A percentile compares a stretch with the other conserved stretches of the same genome.
These are phyloP conservation scores for Colletotrichum musicola DNA, from an alignment of 2,329 filamentous ascomycete genomes.

Conservation along the genomic window DNA sequence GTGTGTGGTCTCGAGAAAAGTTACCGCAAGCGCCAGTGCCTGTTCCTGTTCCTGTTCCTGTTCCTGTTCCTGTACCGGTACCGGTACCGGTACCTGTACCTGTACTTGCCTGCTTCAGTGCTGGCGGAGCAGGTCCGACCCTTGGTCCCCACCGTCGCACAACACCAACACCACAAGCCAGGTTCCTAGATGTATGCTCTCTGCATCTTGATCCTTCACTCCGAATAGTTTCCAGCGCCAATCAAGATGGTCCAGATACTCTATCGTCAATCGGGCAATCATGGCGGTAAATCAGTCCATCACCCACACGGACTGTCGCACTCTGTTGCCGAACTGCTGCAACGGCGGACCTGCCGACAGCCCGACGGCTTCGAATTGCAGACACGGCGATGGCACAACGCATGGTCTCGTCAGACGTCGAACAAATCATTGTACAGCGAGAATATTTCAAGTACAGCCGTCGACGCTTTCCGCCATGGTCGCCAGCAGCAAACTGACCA, in stretches of 20 bases:
- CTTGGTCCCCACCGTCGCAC: background rate
- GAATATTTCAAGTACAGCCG: background rate
- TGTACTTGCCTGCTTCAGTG: constrained; percentile 4
- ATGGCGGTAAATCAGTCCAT: constrained; percentile 7
- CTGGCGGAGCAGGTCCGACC: constrained; percentile 6
- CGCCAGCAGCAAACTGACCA: background rate
- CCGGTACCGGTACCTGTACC: background rate
- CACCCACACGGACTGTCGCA: background rate
- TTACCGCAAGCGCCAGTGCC: background rate
- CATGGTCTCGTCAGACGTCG: background rate
- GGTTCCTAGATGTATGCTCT: background rate
- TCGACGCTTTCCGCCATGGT: background rate
- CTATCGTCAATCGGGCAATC: background rate
- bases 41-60: background rate
- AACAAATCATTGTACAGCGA: background rate
- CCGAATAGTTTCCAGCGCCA: background rate
- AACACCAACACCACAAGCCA: background rate
- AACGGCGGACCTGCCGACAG: background rate
- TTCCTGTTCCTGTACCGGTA: background rate
- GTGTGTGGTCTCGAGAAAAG: constrained; percentile 5
- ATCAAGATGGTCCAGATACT: background rate
- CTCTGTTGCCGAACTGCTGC: background rate
- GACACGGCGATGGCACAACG: background rate
- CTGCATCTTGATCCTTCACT: constrained; percentile 25
- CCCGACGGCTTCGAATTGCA: background rate